These are phyloP conservation scores for Naegleria lovaniensis DNA, from an alignment of 208 protist species.

Conservation along the genomic window DNA sequence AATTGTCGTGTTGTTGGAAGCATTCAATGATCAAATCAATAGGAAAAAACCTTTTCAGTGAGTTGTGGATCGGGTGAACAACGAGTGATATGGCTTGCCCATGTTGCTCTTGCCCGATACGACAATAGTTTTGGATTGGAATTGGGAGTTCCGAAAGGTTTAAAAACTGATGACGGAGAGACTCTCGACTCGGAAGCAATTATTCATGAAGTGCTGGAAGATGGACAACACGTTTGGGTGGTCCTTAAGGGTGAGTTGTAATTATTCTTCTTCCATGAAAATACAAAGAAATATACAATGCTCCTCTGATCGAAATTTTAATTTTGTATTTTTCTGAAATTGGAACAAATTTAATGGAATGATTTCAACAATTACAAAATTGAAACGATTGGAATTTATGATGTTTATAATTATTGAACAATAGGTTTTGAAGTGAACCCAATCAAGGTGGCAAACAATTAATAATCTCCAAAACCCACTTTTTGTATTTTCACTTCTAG, in stretches of 20 bases:
- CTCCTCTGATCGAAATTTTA: too few relatives aligned
- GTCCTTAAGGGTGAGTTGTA: neutral
- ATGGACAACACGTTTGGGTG: conserved; percentile 21
- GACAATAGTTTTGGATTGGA: conserved; percentile 18
- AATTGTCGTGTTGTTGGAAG: neutral
- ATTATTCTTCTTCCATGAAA: too few relatives aligned
- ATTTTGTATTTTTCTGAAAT: too few relatives aligned
- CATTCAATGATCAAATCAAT: neutral
- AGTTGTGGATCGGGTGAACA: neutral
- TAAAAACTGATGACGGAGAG: neutral
- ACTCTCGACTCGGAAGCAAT: neutral
- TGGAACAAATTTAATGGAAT: too few relatives aligned
- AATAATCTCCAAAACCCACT: neutral
- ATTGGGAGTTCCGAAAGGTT: conserved; percentile 6
- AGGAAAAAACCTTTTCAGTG: conserved; percentile 11
- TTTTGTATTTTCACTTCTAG: neutral
- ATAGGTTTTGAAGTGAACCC: neutral
- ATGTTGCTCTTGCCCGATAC: conserved; percentile 17
- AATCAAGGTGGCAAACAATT: neutral
- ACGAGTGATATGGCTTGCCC: conserved; percentile 14
- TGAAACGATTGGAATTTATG: too few relatives aligned
- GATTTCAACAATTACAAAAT: too few relatives aligned
- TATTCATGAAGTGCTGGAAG: neutral
- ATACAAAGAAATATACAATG: too few relatives aligned
- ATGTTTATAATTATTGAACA: too few relatives aligned